Evolutionary conservation across 345 rosid genomes (phyloP), one percentile per base, ranked within the genome.

Genomic region (Syzygium aqueum): DNA sequence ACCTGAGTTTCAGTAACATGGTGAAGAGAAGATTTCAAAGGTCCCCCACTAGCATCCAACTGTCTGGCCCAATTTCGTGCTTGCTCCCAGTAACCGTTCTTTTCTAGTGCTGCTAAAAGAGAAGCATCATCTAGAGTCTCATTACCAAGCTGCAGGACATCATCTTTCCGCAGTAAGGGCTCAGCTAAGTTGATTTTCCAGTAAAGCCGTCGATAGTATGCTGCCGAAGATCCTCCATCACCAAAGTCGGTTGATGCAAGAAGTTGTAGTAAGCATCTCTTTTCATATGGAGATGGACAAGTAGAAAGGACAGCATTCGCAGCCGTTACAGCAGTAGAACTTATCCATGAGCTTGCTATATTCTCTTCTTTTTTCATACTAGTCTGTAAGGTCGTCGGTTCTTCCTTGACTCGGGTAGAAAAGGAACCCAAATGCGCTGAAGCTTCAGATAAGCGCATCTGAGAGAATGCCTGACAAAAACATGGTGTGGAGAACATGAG

Each of bases 41-140:
- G 90, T 90, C 93, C 96, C 33, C 98, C 96, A 86, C 93, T 92
- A 87, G 96, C 96, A 90, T 95, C 99, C 93, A 97, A 92, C 93
- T 97, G 99, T 90, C 92, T 95, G 51, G 99, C 99, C 99, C 99
- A 97, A 92, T 95, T 96, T 49, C 96, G 97, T 90, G 99, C 99
- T 91, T 97, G 96, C 90, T 97, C 99, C 99, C 99, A 97, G 63
- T 93, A 94, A 86, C 96, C 94, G 87, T 94, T 96, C 92, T 92
- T 92, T 90, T 95, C 98, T 89, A 97, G 88, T 56, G 98, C 98
- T 84, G 90, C 85, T 90, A 97, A 90, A 89, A 97, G 99, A 61
- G 99, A 91, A 90, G 95, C 93, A 93, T 97, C 99, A 93, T 96
- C 98, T 54, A 97, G 93, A 90, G 94, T 92, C 92, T 91, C 99